phyloP scores from a whole-genome alignment of 1,139 yeast species.

The Hemisphaericaspora xylofermentans region DNA sequence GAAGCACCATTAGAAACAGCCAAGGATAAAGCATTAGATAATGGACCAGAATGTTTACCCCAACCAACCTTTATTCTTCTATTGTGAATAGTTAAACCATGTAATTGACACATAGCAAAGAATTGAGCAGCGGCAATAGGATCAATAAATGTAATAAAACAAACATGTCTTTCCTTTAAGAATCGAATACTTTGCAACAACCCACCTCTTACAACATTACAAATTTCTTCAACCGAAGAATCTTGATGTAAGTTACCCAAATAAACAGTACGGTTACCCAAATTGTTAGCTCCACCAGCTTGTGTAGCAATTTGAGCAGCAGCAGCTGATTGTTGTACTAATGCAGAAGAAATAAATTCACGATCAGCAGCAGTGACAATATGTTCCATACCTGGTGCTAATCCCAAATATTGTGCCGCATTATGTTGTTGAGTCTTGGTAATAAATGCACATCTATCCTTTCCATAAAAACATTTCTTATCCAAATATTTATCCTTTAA shows the following conservation, averaged over 20 bases:
- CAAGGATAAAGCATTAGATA: conserved; percentile 72
- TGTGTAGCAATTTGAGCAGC: conserved; percentile 74
- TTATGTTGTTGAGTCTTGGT: conserved; percentile 95
- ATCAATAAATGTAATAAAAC: conserved; percentile 89
- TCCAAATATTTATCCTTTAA: conserved; percentile 54
- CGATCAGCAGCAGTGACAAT: conserved; percentile 79
- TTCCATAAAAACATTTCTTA: conserved; percentile 59
- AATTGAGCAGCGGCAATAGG: conserved; percentile 93
- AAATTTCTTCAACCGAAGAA: conserved; percentile 85
- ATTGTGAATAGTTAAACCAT: conserved; percentile 78
- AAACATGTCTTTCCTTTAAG: conserved; percentile 78
- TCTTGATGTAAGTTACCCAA: conserved; percentile 85
- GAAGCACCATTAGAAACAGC: conserved; percentile 96
- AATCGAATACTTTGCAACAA: conserved; percentile 71
- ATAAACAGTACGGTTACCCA: conserved; percentile 90
- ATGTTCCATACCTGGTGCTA: conserved; percentile 88
- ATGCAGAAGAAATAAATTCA: conserved; percentile 57
- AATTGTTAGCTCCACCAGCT: conserved; percentile 74
- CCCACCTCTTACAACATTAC: conserved; percentile 94
- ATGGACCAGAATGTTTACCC: conserved; percentile 94
- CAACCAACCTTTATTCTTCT: conserved; percentile 87
- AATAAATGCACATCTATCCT: conserved; percentile 69
- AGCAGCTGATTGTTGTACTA: conserved; percentile 67
- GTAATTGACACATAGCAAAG: conserved; percentile 81
- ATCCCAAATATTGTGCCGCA: conserved; percentile 92